Evolutionary conservation across 441 rosid species (phyloP), one percentile per base, ranked within the genome.

Genomic region (Eutrema salsugineum): DNA sequence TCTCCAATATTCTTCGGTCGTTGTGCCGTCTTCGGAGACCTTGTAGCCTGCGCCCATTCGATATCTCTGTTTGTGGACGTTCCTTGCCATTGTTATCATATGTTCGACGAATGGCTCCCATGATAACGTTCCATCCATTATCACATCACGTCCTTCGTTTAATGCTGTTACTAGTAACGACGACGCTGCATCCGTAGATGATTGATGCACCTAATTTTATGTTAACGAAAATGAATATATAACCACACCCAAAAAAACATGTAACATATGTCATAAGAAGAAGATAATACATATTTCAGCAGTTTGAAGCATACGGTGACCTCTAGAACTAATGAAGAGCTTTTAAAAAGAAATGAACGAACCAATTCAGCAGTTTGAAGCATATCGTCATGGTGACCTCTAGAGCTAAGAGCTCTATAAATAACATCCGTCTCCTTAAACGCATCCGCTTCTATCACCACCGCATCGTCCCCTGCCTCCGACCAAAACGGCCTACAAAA

Each of bases 51-150:
- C 71, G 5, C 95, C 99, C 97, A 91, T 94, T 24, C 95, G 72
- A 65, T 91, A 94, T 8, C 84, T 84, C 5, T 66, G 46, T 54
- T 71, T 81, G 53, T 94, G 99, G 24, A 91, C 93, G 12, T 90
- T 82, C n/a, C 97, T 83, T 1, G 85, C 97, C 99, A 94, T 94
- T 14, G 79, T 81, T 6, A 94, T 83, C 0, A 82, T 91, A 61
- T 91, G 97, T 61, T 83, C 87, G 0, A 94, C 91, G 6, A 90
- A 91, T 17, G 97, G 99, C 72, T 78, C 97, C 97, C 99, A 94
- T 16, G 97, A 85, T n/a, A 94, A 69, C 1, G 99, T 94, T 1
- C 97, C 94, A 17, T 94, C 99, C 99, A 94, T 83, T 57, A 91
- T 85, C 77, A 94, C 93, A 67, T 94, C 99, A n/a, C 99, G 79